Base-by-base conservation (phyloP, 148 eudicot genomes). In the Agrostemma githago region DNA sequence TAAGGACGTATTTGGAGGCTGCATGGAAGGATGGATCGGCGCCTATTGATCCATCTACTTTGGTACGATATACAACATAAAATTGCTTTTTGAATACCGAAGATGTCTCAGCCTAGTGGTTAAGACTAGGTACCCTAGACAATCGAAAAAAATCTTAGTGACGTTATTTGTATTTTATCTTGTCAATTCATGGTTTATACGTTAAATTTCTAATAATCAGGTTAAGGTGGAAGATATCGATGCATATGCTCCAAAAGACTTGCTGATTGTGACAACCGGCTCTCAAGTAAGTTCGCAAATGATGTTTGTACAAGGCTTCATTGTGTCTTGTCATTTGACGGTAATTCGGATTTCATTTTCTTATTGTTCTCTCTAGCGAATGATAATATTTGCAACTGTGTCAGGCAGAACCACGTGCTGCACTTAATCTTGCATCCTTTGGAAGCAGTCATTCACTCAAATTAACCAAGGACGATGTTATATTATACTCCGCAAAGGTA, bases 331-430 rank as follows among this genome's bases (percentile, higher is more conserved):
- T 66, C 62, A 60, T 17, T 20, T 44, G 38, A 44, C 17, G 5
- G 6, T 66, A 20, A 6, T 39, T 66, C 7, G 12, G 10, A 56
- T 51, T 59, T 58, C 16, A 17, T 58, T 34, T 26, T 69, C 41
- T 21, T 53, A 72, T 21, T 12, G 40, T 8, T 62, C 12, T 70
- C 40, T 62, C 66, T 82, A 66, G 79, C 71, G 59, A 81, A 60
- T 81, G 82, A 83, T 76, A 62, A 73, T 51, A 57, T 81, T 43
- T 79, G 71, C 51, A 77, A 46, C 74, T 84, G 85, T 95, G 89
- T 90, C 92, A 94, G 98, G 98, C 96, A 84, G 98, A 94, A 79
- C 89, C 97, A 73, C 98, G 97, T 87, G 98, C 98, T 74, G 98
- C 98, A 70, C 85, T 94, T 82, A 94, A 94, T 82, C 98, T 94